Conservation (phyloP, 805 yeast genomes). For the Zygotorulaspora sp. region DNA sequence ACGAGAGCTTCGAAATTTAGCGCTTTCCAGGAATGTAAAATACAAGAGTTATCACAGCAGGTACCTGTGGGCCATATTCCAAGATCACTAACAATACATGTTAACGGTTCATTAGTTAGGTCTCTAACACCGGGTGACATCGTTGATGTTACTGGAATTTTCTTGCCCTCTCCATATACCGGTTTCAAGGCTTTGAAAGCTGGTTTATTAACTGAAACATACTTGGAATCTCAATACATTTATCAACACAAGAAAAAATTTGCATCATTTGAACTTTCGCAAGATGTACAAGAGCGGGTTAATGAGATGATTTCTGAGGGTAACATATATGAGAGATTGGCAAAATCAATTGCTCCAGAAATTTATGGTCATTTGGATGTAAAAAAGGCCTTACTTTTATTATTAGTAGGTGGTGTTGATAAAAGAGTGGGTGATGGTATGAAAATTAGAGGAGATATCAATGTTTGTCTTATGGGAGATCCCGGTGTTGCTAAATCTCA, state of each 20-base stretch:
- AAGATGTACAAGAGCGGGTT: constrained; percentile 54
- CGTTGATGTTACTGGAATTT: constrained; percentile 89
- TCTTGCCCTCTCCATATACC: constrained; percentile 91
- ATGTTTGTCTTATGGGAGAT: constrained; percentile 95
- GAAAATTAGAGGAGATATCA: constrained; percentile 95
- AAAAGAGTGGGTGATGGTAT: constrained; percentile 94
- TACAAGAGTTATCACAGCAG: constrained; percentile 92
- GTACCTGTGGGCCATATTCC: constrained; percentile 99
- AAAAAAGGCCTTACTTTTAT: constrained; percentile 78
- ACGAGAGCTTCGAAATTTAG: constrained; percentile 94
- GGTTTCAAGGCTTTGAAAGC: constrained; percentile 92
- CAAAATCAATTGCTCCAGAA: constrained; percentile 94
- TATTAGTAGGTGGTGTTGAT: constrained; percentile 92
- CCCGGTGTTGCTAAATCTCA: constrained; percentile 99
- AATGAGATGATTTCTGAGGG: constrained; percentile 53
- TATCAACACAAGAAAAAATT: constrained; percentile 87
- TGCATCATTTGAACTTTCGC: constrained; percentile 55
- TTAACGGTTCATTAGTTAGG: constrained; percentile 89
- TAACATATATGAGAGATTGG: constrained; percentile 70
- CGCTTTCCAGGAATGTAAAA: constrained; percentile 90
- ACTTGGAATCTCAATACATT: constrained; percentile 79
- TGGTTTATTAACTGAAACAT: constrained; percentile 91
- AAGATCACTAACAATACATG: constrained; percentile 74
- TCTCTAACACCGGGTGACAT: constrained; percentile 88
- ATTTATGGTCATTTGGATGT: constrained; percentile 92